phyloP scores from a whole-genome alignment of 1,284 basidiomycete genomes.

The Butyriboletus regius region DNA sequence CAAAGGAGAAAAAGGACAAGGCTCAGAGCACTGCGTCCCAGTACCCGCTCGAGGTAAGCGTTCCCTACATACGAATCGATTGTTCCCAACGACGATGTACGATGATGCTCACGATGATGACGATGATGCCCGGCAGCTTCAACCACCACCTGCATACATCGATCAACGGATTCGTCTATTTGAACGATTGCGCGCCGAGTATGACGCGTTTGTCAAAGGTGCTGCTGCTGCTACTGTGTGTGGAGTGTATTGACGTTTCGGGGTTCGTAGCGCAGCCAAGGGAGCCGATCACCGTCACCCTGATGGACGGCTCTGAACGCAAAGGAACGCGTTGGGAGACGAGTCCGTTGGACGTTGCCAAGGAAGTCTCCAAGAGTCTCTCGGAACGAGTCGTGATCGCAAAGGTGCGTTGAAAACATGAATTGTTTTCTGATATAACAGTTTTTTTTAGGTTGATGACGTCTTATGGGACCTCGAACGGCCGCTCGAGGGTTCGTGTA shows the following conservation, averaged over 20 bases:
- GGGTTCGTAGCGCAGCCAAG: constrained; percentile 68
- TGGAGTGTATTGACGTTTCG: background rate
- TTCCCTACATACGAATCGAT: too few species aligned
- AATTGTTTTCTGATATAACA: background rate
- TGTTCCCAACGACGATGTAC: background rate
- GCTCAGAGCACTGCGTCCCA: constrained; percentile 35
- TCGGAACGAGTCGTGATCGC: constrained; percentile 89
- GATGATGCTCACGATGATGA: background rate
- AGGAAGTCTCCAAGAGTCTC: constrained; percentile 79
- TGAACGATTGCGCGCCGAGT: constrained; percentile 80
- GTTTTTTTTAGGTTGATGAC: constrained; percentile 63
- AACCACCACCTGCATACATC: constrained; percentile 82
- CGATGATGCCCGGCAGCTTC: constrained; percentile 46
- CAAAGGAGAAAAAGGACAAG: constrained; percentile 51
- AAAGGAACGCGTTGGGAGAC: constrained; percentile 92
- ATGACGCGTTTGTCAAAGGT: constrained; percentile 78
- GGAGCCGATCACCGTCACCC: constrained; percentile 75
- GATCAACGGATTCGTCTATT: constrained; percentile 87
- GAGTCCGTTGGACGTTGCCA: constrained; percentile 88
- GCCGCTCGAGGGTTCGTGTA: constrained; percentile 78
- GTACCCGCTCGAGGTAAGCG: constrained; percentile 57
- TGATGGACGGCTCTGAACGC: constrained; percentile 80
- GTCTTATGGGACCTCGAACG: constrained; percentile 91
- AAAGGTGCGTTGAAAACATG: constrained; percentile 48
- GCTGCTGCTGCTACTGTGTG: background rate